phyloP scores from a whole-genome alignment of 164 flowering plant genomes.

The Chimonanthus salicifolius region DNA sequence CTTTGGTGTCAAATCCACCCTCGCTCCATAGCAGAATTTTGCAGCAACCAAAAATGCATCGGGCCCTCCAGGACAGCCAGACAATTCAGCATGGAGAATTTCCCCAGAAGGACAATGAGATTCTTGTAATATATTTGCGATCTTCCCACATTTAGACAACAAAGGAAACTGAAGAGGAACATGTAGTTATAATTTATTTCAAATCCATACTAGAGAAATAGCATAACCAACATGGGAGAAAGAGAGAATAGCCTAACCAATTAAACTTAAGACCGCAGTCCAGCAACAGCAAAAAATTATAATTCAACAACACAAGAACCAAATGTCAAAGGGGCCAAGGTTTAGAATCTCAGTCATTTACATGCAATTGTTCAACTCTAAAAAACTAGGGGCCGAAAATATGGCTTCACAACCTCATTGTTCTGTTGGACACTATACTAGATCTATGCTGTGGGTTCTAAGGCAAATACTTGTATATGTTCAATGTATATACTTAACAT shows the following conservation, averaged over 20 bases:
- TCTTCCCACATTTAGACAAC: conserved; percentile 67
- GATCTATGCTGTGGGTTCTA: too few relatives aligned
- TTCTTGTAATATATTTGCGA: conserved; percentile 47
- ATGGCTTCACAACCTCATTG: too few relatives aligned
- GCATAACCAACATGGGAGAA: not conserved
- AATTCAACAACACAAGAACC: not conserved
- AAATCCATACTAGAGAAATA: conserved; percentile 3
- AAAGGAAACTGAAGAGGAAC: conserved; percentile 71
- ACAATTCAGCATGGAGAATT: conserved; percentile 26
- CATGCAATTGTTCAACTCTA: too few relatives aligned
- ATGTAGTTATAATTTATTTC: not conserved
- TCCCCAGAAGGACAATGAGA: conserved; percentile 22
- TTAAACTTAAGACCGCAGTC: not conserved
- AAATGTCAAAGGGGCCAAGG: too few relatives aligned
- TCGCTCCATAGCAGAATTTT: conserved; percentile 73
- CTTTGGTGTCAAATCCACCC: conserved; percentile 61
- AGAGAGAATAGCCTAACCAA: not conserved
- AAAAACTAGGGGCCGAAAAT: too few relatives aligned
- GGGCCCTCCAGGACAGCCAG: conserved; percentile 79
- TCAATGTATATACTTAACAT: too few relatives aligned
- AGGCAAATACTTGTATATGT: too few relatives aligned
- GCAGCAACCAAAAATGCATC: conserved; percentile 57
- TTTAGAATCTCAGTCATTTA: too few relatives aligned
- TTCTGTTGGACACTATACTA: too few relatives aligned
- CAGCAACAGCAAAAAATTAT: too few relatives aligned